Base-by-base conservation (phyloP, 345 rosid genomes). In the Alliaria petiolata region DNA sequence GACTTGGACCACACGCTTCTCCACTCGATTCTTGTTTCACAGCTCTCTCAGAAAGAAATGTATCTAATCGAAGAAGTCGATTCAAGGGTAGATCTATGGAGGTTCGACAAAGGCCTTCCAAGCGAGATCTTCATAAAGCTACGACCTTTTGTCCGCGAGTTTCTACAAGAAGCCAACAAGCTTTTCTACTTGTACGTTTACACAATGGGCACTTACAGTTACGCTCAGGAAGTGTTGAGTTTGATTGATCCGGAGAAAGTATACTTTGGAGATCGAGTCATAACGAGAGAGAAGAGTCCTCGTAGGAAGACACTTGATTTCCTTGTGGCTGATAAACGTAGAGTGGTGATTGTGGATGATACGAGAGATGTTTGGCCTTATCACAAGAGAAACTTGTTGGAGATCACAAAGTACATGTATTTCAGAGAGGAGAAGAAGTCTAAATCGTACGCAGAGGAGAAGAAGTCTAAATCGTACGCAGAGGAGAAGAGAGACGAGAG, bases 1-100 rank as follows among this genome's bases (percentile, higher is more conserved):
- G 75, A 71, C 36, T 71, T 71, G 62, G 75, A 71, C 19, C 61
- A 71, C 36, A 71, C 69, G 16, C 69, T 71, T 31, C 8, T 71
- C 19, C 69, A 71, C 20, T 9, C 38, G 8, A 0, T 7, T 13
- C 2, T 0, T 6, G 62, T 71, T 19, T 20, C 54, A 7, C 0
- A 51, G 3, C 69, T 71, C 20, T 40, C 69, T 4, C 5, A 14
- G 3, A 10, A 15, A 28, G 62, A 71, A 20, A 46, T 25, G 50
- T 64, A 72, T 56, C 34, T 65, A 16, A 8, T 26, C 14, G 9
- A 65, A 16, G 51, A 55, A 45, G 65, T 1, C 17, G 65, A 36
- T 45, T 45, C 58, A 15, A 64, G 65, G 40, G 1, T 0, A n/a
- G 76, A 72, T 54, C 70, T 63, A 12, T 43, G 65, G 76, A 54